Evolutionary conservation across 495 filamentous ascomycete species (phyloP).

Genomic region (Neurospora tetraspora): DNA sequence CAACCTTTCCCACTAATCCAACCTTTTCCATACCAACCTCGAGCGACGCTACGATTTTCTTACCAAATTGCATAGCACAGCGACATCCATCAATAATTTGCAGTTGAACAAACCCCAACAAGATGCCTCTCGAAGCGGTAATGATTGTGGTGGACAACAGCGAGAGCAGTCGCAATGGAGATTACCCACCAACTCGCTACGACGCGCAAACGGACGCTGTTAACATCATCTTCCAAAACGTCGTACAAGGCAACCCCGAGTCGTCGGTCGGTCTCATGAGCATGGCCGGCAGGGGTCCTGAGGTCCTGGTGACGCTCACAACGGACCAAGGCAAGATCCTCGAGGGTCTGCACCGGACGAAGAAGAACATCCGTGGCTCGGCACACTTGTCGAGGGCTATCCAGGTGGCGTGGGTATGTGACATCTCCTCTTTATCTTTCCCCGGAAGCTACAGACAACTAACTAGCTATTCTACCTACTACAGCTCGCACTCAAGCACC

Average conservation of each 20-base stretch:
- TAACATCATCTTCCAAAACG: constrained; percentile 85
- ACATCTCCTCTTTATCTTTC: background rate
- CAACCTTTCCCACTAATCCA: background rate
- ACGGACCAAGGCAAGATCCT: constrained; percentile 91
- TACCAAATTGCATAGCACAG: background rate
- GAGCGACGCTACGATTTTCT: background rate
- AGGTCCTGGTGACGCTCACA: constrained; percentile 92
- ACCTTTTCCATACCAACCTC: background rate
- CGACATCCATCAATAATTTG: background rate
- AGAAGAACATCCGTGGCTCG: constrained; percentile 87
- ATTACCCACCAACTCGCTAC: constrained; percentile 89
- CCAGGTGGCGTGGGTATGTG: constrained; percentile 82
- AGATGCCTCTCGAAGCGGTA: constrained; percentile 55
- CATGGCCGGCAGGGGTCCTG: constrained; percentile 94
- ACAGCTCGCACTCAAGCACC: constrained; percentile 94
- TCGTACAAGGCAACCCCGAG: constrained; percentile 90
- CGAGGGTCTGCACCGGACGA: constrained; percentile 85
- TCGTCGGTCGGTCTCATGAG: constrained; percentile 97
- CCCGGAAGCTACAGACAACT: background rate
- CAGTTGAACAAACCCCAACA: constrained; percentile 12
- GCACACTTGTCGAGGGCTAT: constrained; percentile 85
- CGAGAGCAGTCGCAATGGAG: constrained; percentile 94
- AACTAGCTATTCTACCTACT: background rate
- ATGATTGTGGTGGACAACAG: constrained; percentile 86
- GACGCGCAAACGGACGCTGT: constrained; percentile 93